Conservation (phyloP, 257 asterid genomes). For the Solanum chaucha region DNA sequence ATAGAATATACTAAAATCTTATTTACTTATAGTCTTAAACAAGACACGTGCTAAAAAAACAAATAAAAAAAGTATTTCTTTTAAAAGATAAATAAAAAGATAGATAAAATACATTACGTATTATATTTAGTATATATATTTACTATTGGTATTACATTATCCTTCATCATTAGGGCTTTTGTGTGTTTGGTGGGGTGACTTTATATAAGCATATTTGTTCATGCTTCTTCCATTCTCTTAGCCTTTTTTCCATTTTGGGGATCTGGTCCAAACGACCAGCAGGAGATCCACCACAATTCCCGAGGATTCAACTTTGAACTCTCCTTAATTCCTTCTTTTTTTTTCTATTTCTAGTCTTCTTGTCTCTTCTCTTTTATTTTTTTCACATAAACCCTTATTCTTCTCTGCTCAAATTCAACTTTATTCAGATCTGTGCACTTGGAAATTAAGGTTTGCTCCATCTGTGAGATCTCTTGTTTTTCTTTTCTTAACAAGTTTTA, state of each 20-base stretch:
- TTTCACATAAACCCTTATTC: background rate
- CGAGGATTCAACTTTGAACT: conserved; percentile 27
- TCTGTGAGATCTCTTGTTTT: conserved; percentile 3
- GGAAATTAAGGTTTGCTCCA: conserved; percentile 1
- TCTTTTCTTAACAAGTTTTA: background rate
- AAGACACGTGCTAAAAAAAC: too few species aligned
- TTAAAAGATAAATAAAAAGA: too few species aligned
- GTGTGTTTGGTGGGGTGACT: conserved; percentile 1
- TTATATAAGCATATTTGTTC: conserved; percentile 24
- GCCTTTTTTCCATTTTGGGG: conserved; percentile 13
- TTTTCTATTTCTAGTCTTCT: background rate
- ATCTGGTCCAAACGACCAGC: conserved; percentile 24
- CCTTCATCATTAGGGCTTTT: conserved; percentile 60
- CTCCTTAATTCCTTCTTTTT: too few species aligned
- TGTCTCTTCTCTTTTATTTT: conserved; percentile 3
- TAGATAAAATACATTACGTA: too few species aligned
- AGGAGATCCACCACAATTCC: conserved; percentile 35
- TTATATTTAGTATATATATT: too few species aligned
- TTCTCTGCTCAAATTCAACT: background rate
- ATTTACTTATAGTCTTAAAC: too few species aligned
- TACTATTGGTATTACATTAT: background rate
- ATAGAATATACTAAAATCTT: too few species aligned
- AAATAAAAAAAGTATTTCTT: too few species aligned
- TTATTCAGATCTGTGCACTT: background rate
- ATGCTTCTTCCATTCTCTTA: conserved; percentile 20